phyloP scores from a whole-genome alignment of 192 early-diverging fungal genomes.

The Coemansia aciculifera region DNA sequence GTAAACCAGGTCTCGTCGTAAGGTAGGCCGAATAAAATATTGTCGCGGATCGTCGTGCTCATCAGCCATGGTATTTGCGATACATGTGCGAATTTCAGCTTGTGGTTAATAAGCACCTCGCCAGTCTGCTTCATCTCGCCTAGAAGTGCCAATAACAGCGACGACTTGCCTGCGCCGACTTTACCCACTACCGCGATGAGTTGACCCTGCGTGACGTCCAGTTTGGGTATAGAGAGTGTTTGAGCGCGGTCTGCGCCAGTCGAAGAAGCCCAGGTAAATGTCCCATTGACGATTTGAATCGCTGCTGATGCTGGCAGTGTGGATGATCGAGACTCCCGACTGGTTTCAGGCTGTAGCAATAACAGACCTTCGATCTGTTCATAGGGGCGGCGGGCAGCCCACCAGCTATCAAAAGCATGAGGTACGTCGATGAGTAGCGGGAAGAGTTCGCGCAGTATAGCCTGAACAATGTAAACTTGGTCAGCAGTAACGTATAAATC shows the following conservation, averaged over 20 bases:
- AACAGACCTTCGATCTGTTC: constrained; percentile 13
- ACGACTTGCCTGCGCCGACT: constrained; percentile 87
- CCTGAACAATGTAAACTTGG: constrained; percentile 37
- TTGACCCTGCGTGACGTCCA: constrained; percentile 33
- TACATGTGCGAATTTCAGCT: constrained; percentile 15
- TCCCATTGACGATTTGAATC: constrained; percentile 10
- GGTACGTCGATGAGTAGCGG: constrained; percentile 41
- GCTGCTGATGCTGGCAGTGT: neutral
- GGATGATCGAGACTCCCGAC: neutral
- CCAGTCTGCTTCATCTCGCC: constrained; percentile 63
- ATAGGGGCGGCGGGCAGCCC: constrained; percentile 31
- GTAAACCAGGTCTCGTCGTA: constrained; percentile 36
- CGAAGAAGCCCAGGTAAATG: constrained; percentile 13
- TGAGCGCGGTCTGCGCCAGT: neutral
- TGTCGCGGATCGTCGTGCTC: constrained; percentile 46
- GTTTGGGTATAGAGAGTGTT: neutral
- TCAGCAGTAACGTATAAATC: constrained; percentile 16
- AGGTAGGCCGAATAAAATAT: constrained; percentile 39
- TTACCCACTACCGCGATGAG: constrained; percentile 75
- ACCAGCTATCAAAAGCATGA: constrained; percentile 40
- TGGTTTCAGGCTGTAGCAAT: neutral
- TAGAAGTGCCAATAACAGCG: constrained; percentile 71
- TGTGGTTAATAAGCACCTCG: too few species aligned
- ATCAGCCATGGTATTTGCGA: constrained; percentile 53
- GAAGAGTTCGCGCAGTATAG: constrained; percentile 36